phyloP scores from a whole-genome alignment of 2,329 filamentous ascomycete species.

The Epichloe coenophiala region DNA sequence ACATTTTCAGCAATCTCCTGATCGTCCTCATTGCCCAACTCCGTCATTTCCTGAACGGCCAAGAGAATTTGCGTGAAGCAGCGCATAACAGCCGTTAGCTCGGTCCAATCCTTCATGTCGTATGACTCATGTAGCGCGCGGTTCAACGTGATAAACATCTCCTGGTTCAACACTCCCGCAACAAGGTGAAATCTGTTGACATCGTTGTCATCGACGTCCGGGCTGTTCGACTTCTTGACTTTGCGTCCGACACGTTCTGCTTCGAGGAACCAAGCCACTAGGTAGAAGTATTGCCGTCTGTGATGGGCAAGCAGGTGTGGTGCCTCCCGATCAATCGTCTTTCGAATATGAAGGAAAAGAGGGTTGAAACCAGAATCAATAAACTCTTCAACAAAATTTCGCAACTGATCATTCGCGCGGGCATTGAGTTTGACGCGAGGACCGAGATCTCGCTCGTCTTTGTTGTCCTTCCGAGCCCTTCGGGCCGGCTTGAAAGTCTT shows the following conservation, averaged over 20 bases:
- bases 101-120: conserved; percentile 76
- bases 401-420: conserved; percentile 62
- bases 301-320: conserved; percentile 69
- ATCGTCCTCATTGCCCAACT: conserved; percentile 77
- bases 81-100: conserved; percentile 76
- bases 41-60: conserved; percentile 84
- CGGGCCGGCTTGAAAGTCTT: conserved; percentile 84
- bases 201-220: conserved; percentile 29
- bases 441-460: conserved; percentile 63
- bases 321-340: conserved; percentile 80
- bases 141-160: conserved; percentile 84
- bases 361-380: conserved; percentile 93
- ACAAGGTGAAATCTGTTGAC: conserved; percentile 74
- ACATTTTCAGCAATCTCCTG: conserved; percentile 98
- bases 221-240: conserved; percentile 39
- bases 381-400: conserved; percentile 81
- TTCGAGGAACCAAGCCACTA: conserved; percentile 83
- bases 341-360: conserved; percentile 70
- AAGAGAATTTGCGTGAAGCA: conserved; percentile 91
- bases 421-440: conserved; percentile 55
- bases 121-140: conserved; percentile 65
- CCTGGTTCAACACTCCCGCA: conserved; percentile 81
- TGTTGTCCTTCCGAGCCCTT: conserved; percentile 44
- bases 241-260: conserved; percentile 65
- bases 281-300: conserved; percentile 77